A percentile compares a stretch with the other conserved stretches of the same genome.
These are phyloP conservation scores for Wickerhamomyces tratensis DNA, from an alignment of 805 yeast genomes.

Conservation along the genomic window DNA sequence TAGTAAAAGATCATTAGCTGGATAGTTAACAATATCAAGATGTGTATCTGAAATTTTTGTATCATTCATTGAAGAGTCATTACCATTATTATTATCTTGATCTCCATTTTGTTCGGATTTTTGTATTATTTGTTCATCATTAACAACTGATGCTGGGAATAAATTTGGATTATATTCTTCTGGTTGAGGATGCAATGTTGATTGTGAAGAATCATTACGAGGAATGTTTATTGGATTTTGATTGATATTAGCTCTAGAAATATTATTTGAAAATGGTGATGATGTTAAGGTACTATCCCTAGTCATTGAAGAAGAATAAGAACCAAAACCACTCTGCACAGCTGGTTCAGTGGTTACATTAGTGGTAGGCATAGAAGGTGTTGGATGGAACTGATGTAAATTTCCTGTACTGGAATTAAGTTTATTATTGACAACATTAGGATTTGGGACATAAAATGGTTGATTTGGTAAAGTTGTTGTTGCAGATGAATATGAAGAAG, in stretches of 20 bases:
- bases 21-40: constrained; percentile 64
- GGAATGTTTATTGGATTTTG: background rate
- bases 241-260: background rate
- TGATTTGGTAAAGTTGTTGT: constrained; percentile 12
- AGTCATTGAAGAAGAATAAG: background rate
- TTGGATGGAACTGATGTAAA: constrained; percentile 23
- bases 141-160: constrained; percentile 2
- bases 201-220: background rate
- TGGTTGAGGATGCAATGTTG: background rate
- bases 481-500: constrained; percentile 32
- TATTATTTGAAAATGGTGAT: background rate
- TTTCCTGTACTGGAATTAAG: background rate
- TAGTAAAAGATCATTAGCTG: constrained; percentile 67
- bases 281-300: background rate
- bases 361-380: constrained; percentile 45
- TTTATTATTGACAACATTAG: background rate
- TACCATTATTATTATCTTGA: no score
- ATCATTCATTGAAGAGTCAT: constrained; percentile 1
- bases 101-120: no score
- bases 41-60: constrained; percentile 3
- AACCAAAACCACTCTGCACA: background rate
- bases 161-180: constrained; percentile 6
- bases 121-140: background rate
- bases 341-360: constrained; percentile 40
- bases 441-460: constrained; percentile 8